Base-by-base conservation (phyloP, 2,329 filamentous ascomycete genomes). In the Sporothrix protearum region DNA sequence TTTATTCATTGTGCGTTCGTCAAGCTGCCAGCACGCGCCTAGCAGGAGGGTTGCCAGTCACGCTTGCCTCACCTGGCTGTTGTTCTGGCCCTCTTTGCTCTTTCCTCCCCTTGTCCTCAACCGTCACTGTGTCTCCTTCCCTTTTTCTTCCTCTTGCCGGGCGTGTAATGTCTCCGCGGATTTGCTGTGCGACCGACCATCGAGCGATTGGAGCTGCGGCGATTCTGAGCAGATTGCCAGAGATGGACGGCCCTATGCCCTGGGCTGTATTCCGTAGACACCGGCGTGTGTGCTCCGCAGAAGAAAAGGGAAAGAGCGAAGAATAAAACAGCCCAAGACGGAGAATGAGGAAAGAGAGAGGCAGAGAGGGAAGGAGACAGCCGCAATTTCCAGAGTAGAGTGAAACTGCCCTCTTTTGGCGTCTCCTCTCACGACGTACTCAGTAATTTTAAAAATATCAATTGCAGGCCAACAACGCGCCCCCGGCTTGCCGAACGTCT, bases 371-470 rank as follows among this genome's bases (percentile, higher is more conserved):
- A n/a, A 2, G 57, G 33, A 55, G 49, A 68, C n/a, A 45, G n/a
- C n/a, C 49, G 47, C 49, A 68, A 55, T 68, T 68, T 55, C 66
- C 42, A 36, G 25, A 53, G 5, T 22, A 51, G 61, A 66, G 61
- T 45, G 39, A 28, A 28, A 14, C 36, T 19, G 30, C 22, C 53
- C 25, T 22, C 39, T 42, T 63, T 63, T 63, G 57, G 19, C 36
- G 10, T 25, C n/a, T 45, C 57, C n/a, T n/a, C 36, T 28, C 22
- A 47, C 39, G 28, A 47, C 39, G 28, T 49, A 25, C 42, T n/a
- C n/a, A 57, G 67, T 61, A 47, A 69, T 68, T 61, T 69, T 69
- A 69, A 69, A 69, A 69, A 25, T 28, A 47, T 28, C 25, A 47
- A 69, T 22, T 55, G 9, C 45, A 68, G 28, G 36, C 45, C 45